Percentiles rank a stretch among this genome's conserved stretches.
phyloP scores from a whole-genome alignment of 2,329 filamentous ascomycete genomes.

The Paracoccidioides brasiliensis region DNA sequence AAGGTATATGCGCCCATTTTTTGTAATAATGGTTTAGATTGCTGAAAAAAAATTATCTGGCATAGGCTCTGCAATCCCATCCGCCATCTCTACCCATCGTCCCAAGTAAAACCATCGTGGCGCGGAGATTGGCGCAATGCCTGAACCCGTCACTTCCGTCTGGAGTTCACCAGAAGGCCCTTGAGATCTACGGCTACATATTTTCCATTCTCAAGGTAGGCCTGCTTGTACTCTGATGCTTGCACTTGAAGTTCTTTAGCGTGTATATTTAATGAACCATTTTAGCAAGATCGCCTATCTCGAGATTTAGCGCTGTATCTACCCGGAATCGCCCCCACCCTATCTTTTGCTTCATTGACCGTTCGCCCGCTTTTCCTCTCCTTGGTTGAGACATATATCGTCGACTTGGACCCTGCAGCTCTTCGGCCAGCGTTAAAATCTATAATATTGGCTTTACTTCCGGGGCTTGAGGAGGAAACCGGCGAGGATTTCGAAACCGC shows the following conservation, averaged over 20 bases:
- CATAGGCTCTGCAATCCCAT: constrained; percentile 73
- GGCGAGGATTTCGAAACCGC: constrained; percentile 94
- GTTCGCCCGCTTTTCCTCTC: constrained; percentile 77
- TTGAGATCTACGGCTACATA: constrained; percentile 85
- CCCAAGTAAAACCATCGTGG: constrained; percentile 69
- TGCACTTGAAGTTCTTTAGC: not conserved
- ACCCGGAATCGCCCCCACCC: constrained; percentile 72
- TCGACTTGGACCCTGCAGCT: constrained; percentile 55
- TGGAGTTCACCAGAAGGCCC: constrained; percentile 90
- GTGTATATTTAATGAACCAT: not conserved
- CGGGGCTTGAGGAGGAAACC: constrained; percentile 87
- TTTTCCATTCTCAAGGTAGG: constrained; percentile 67
- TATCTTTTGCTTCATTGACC: constrained; percentile 88
- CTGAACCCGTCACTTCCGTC: constrained; percentile 86
- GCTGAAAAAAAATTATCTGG: constrained; percentile 2
- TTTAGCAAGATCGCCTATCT: constrained; percentile 56
- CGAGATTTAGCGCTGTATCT: constrained; percentile 77
- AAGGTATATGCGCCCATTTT: constrained; percentile 49
- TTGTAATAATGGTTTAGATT: not conserved
- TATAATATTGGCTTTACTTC: constrained; percentile 74
- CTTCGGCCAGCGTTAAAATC: constrained; percentile 83
- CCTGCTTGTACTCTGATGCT: not conserved
- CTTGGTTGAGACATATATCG: constrained; percentile 67
- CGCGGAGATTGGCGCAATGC: constrained; percentile 88
- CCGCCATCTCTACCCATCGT: constrained; percentile 58